Conservation (phyloP, 2,329 filamentous ascomycete genomes). For the Xylariaceae sp. region DNA sequence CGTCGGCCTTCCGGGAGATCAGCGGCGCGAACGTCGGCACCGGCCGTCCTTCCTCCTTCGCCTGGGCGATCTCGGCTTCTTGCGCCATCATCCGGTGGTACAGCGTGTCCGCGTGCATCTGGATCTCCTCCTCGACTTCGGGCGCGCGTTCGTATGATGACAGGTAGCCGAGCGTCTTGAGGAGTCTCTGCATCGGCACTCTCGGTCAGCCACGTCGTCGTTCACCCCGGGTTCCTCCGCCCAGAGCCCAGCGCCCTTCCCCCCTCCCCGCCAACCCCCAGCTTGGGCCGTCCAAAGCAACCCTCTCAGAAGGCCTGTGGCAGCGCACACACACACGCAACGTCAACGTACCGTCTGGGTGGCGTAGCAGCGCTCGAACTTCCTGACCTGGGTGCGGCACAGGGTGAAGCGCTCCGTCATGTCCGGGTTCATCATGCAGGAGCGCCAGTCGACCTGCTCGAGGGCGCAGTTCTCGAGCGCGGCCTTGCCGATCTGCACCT, state of each 20-base stretch:
- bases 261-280: too few species aligned
- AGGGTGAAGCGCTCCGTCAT: conserved; percentile 65
- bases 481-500: conserved; percentile 66
- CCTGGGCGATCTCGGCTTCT: conserved; percentile 65
- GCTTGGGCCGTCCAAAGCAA: too few species aligned
- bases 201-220: conserved; percentile 5
- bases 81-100: conserved; percentile 83
- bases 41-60: conserved; percentile 52
- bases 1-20: conserved; percentile 32
- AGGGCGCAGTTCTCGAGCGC: conserved; percentile 90
- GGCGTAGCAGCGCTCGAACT: conserved; percentile 79
- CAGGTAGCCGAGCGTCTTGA: conserved; percentile 85
- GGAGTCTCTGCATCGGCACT: conserved; percentile 54
- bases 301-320: too few species aligned
- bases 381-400: conserved; percentile 69
- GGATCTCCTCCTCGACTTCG: conserved; percentile 75
- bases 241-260: too few species aligned
- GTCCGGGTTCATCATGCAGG: conserved; percentile 71
- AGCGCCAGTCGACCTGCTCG: conserved; percentile 74
- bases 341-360: conserved; percentile 72
- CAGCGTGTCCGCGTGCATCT: conserved; percentile 89
- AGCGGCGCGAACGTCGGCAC: conserved; percentile 53
- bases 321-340: too few species aligned
- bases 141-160: conserved; percentile 55
- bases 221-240: too few species aligned